These are phyloP conservation scores for Chlorencoelia australis DNA, from an alignment of 2,329 filamentous ascomycete genomes.

Conservation along the genomic window DNA sequence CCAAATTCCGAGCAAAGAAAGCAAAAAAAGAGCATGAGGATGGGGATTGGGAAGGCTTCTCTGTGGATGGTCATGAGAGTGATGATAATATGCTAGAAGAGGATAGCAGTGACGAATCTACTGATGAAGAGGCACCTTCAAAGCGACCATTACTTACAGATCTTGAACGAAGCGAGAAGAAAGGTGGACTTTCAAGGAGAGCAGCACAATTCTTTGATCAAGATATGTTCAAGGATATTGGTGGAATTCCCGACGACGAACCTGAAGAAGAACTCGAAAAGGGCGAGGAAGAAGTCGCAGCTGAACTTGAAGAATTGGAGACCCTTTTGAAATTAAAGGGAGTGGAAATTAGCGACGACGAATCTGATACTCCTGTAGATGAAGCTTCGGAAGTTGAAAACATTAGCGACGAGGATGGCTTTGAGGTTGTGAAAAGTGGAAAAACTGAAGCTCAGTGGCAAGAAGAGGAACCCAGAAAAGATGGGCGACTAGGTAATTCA, in stretches of 20 bases:
- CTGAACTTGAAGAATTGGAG: slow-evolving; percentile 26
- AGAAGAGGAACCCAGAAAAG: slow-evolving; percentile 49
- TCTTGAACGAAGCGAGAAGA: slow-evolving; percentile 42
- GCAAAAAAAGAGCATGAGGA: slow-evolving; percentile 71
- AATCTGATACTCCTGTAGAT: slow-evolving; percentile 17
- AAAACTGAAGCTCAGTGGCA: slow-evolving; percentile 51
- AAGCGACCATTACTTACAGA: slow-evolving; percentile 49
- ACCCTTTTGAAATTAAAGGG: slow-evolving; percentile 20
- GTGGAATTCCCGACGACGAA: slow-evolving; percentile 51
- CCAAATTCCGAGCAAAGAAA: slow-evolving; percentile 86
- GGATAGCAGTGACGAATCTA: slow-evolving; percentile 52
- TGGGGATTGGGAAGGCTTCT: slow-evolving; percentile 89
- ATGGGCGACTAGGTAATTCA: slow-evolving; percentile 49
- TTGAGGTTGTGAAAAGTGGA: slow-evolving; percentile 51
- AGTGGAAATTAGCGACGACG: slow-evolving; percentile 23
- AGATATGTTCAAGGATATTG: slow-evolving; percentile 83
- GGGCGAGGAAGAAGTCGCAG: slow-evolving; percentile 33
- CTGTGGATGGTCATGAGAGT: slow-evolving; percentile 48
- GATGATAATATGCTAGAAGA: slow-evolving; percentile 50
- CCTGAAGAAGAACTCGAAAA: slow-evolving; percentile 32
- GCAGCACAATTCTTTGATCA: slow-evolving; percentile 88
- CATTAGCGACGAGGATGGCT: slow-evolving; percentile 35
- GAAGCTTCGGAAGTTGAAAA: slow-evolving; percentile 12
- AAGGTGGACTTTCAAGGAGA: slow-evolving; percentile 65
- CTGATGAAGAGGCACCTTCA: slow-evolving; percentile 37